Evolutionary conservation across 495 filamentous ascomycete genomes (phyloP).

Genomic region (Penicillium mononematosum): DNA sequence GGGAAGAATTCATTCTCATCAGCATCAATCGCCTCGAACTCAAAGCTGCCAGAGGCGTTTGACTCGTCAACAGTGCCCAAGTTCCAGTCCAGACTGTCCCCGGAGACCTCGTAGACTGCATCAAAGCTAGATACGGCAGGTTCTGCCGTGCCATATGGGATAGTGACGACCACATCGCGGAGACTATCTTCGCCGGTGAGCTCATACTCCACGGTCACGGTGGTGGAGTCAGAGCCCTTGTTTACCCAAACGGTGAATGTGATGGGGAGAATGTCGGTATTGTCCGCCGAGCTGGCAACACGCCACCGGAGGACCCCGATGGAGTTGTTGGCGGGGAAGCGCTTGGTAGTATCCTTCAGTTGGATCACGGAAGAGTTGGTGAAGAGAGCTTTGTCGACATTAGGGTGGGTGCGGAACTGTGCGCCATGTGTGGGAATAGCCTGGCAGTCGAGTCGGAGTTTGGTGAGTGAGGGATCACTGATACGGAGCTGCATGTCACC

Average conservation of each 20-base stretch:
- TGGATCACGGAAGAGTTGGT: constrained; percentile 76
- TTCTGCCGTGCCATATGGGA: constrained; percentile 79
- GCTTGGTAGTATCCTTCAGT: constrained; percentile 75
- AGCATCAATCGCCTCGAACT: constrained; percentile 85
- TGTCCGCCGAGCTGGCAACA: constrained; percentile 69
- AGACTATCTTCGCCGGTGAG: constrained; percentile 72
- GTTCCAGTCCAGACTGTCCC: constrained; percentile 90
- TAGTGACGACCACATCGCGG: constrained; percentile 79
- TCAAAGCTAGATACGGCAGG: constrained; percentile 90
- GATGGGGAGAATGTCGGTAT: constrained; percentile 72
- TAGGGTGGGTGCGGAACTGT: constrained; percentile 90
- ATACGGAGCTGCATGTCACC: constrained; percentile 89
- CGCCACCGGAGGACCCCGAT: constrained; percentile 90
- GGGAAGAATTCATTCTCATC: constrained; percentile 93
- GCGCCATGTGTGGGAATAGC: constrained; percentile 73
- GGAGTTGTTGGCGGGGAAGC: constrained; percentile 87
- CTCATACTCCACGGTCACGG: constrained; percentile 91
- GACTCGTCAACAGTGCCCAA: constrained; percentile 78
- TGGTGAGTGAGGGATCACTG: constrained; percentile 79
- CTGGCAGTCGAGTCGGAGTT: constrained; percentile 77
- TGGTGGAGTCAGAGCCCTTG: constrained; percentile 75
- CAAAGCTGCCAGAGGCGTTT: constrained; percentile 80
- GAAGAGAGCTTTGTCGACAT: constrained; percentile 86
- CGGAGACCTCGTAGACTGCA: constrained; percentile 88
- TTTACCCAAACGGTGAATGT: constrained; percentile 96